Evolutionary conservation across 208 protist genomes (phyloP).

Genomic region (Trypanosoma brucei): DNA sequence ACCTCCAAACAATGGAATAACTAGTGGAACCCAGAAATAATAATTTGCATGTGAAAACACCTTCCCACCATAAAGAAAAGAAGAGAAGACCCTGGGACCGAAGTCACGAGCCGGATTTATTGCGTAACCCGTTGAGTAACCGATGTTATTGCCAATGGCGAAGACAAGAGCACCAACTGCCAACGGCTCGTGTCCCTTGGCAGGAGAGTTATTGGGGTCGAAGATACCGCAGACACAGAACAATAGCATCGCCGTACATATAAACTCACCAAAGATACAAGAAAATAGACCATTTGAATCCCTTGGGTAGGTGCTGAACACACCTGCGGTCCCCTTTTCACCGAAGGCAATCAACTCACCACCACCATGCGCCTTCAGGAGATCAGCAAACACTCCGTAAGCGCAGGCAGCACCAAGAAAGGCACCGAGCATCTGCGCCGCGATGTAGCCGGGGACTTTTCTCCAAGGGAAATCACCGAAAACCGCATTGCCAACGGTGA

Average conservation of each 20-base stretch:
- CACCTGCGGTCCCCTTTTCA: slow-evolving; percentile 14
- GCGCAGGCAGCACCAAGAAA: slow-evolving; percentile 33
- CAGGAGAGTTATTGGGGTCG: slow-evolving; percentile 35
- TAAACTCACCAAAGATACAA: slow-evolving; percentile 35
- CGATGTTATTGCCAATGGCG: slow-evolving; percentile 33
- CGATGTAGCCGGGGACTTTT: slow-evolving; percentile 42
- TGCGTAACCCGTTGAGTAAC: slow-evolving; percentile 37
- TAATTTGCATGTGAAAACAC: slow-evolving; percentile 33
- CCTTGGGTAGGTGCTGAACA: slow-evolving; percentile 49
- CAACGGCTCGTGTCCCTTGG: slow-evolving; percentile 35
- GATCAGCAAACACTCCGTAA: slow-evolving; percentile 32
- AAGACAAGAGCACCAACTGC: slow-evolving; percentile 40
- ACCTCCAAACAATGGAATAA: slow-evolving; percentile 32
- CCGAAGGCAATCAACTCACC: background rate
- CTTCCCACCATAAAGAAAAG: slow-evolving; percentile 30
- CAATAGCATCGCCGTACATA: slow-evolving; percentile 38
- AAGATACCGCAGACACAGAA: slow-evolving; percentile 43
- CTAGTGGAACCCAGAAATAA: slow-evolving; percentile 46
- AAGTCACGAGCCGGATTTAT: slow-evolving; percentile 55
- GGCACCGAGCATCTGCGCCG: slow-evolving; percentile 37
- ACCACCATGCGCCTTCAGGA: slow-evolving; percentile 19
- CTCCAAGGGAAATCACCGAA: slow-evolving; percentile 36
- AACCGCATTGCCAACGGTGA: slow-evolving; percentile 41
- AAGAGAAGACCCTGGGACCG: slow-evolving; percentile 32
- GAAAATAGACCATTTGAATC: slow-evolving; percentile 17